Base-by-base conservation (phyloP, 2,329 filamentous ascomycete genomes). In the Didymella exigua region DNA sequence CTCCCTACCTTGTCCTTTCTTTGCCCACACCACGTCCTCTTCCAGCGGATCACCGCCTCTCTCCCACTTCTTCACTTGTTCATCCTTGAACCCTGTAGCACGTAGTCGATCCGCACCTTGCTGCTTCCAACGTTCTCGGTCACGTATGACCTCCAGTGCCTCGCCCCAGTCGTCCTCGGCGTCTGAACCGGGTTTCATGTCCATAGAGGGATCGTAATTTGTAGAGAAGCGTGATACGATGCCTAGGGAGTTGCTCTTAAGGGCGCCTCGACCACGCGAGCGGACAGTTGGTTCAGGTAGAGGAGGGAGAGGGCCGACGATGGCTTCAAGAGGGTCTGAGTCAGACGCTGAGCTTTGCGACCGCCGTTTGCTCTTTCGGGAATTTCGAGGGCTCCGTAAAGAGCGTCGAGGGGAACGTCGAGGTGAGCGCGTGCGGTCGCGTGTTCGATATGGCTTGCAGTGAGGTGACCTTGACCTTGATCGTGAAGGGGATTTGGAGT, bases 141-240 rank as follows among this genome's bases (percentile, higher is more conserved):
- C 91, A 33, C 89, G 84, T 51, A 91, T 81, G 4, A 88, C 86
- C 74, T 96, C 91, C 1, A 95, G 79, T 0, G 89, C 86, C 64
- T 90, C 85, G 38, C 90, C 89, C 92, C 91, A 96, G 56, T 90
- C 86, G 57, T 88, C 86, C 24, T 81, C 81, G 2, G 76, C 78
- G 1, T 79, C 78, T 2, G 78, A 72, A 57, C 73, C 60, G 37
- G 79, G 75, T 33, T 81, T 76, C 3, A 88, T 74, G 63, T 90
- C 85, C n/a, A 77, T 71, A 6, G 77, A 70, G 1, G 86, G 85
- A 57, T 88, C 79, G 64, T 88, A 88, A 16, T 75, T 82, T 1
- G 85, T 78, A 1, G 89, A 87, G 73, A 97, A 98, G 47, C 90
- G 90, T 21, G 83, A 80, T 68, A 97, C 92, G 61, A 97, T 96